A percentile compares a stretch with the other conserved stretches of the same genome.
Conservation (phyloP, 805 yeast genomes). For the Schizosaccharomyces japonicus region DNA sequence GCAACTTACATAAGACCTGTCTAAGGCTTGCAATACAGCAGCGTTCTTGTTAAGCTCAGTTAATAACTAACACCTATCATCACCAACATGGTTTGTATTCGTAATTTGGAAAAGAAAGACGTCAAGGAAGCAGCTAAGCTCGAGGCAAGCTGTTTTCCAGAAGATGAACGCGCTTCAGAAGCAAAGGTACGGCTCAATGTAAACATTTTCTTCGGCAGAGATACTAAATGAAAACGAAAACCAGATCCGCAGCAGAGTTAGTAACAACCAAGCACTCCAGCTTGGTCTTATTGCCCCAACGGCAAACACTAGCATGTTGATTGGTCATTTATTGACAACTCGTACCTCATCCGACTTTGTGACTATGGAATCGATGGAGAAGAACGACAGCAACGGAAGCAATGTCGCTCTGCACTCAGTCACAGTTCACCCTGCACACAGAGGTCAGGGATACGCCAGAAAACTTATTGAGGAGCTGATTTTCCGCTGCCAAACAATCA, state of each 20-base stretch:
- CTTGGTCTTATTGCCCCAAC: slow-evolving; percentile 1
- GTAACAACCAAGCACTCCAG: background rate
- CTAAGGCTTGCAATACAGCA: no score
- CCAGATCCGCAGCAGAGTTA: background rate
- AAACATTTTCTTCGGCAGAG: background rate
- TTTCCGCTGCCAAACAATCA: background rate
- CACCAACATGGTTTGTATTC: background rate
- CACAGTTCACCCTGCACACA: background rate
- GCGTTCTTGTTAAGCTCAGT: no score
- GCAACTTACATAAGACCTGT: no score
- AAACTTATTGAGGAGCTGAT: background rate
- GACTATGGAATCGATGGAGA: background rate
- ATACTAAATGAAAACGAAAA: background rate
- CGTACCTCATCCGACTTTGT: background rate
- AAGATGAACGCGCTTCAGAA: background rate
- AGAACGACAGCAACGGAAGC: background rate
- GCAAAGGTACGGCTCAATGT: background rate
- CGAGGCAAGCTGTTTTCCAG: background rate
- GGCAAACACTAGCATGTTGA: background rate
- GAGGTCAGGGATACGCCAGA: background rate
- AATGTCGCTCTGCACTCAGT: background rate
- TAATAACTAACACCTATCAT: no score
- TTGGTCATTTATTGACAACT: background rate
- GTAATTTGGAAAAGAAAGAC: background rate
- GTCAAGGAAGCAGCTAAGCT: background rate